Percentiles rank a stretch among this genome's conserved stretches.
phyloP scores from a whole-genome alignment of 106 monocot species.

The Gastrodia elata region DNA sequence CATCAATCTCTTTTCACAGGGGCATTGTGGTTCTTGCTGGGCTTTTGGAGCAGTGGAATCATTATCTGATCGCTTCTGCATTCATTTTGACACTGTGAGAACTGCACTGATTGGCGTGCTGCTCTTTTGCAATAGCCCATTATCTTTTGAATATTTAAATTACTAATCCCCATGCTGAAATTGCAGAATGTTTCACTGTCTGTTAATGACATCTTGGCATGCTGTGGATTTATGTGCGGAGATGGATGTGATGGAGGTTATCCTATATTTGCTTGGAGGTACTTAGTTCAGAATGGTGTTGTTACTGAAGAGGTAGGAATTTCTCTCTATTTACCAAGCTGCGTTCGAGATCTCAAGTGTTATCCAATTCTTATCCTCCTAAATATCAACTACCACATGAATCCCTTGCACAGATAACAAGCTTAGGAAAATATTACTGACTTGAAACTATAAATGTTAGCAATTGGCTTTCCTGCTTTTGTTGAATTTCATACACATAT shows the following conservation, averaged over 20 bases:
- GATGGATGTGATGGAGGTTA: constrained; percentile 99
- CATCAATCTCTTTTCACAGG: constrained; percentile 40
- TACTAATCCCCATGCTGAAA: background rate
- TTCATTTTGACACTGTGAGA: constrained; percentile 61
- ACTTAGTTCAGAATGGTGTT: constrained; percentile 81
- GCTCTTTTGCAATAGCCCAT: background rate
- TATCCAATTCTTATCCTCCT: background rate
- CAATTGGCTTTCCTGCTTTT: background rate
- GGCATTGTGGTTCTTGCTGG: constrained; percentile 98
- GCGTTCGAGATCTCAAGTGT: background rate
- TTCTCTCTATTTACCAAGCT: background rate
- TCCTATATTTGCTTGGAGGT: constrained; percentile 78
- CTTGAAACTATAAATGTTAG: background rate
- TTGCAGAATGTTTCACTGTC: constrained; percentile 78
- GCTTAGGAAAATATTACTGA: background rate
- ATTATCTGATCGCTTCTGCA: constrained; percentile 85
- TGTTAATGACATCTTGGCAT: constrained; percentile 82
- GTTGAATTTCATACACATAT: background rate
- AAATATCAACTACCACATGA: background rate
- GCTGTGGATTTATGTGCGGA: constrained; percentile 92
- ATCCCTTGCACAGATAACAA: background rate
- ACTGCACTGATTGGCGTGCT: background rate
- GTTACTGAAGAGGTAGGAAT: constrained; percentile 80
- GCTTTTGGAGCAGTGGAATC: constrained; percentile 95
- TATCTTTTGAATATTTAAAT: background rate